Evolutionary conservation across 2,329 filamentous ascomycete genomes (phyloP).

Genomic region (Verticillium isaacii): DNA sequence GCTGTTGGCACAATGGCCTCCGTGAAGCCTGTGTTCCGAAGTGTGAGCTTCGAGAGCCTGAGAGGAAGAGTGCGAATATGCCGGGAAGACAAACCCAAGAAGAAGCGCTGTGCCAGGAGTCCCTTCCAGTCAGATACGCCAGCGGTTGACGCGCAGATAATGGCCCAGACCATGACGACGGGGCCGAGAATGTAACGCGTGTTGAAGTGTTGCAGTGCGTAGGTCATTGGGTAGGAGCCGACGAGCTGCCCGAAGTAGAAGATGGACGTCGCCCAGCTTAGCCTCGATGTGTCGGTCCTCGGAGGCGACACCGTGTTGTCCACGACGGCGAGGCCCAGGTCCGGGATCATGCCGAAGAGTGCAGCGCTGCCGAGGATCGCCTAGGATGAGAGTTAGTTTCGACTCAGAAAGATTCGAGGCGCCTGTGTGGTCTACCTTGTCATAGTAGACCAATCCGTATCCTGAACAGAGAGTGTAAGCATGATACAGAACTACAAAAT

Average conservation of each 20-base stretch:
- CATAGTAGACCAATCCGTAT: constrained; percentile 66
- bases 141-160: constrained; percentile 51
- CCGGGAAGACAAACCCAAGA: constrained; percentile 17
- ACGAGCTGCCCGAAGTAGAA: constrained; percentile 60
- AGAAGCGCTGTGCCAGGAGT: constrained; percentile 46
- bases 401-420: background rate
- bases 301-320: constrained; percentile 27
- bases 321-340: constrained; percentile 43
- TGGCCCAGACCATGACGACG: constrained; percentile 47
- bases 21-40: constrained; percentile 21
- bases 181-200: constrained; percentile 44
- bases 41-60: background rate
- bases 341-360: constrained; percentile 56
- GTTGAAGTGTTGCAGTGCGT: constrained; percentile 49
- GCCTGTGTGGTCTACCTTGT: constrained; percentile 42
- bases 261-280: constrained; percentile 56
- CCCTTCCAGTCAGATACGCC: constrained; percentile 48
- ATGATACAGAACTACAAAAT: background rate
- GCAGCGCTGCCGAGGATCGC: constrained; percentile 54
- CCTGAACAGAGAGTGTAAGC: constrained; percentile 21
- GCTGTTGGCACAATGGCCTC: constrained; percentile 45
- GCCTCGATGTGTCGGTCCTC: constrained; percentile 44
- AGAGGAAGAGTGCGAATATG: background rate
- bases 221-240: constrained; percentile 55
- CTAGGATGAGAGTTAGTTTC: constrained; percentile 17